A percentile compares a stretch with the other conserved stretches of the same genome.
Evolutionary conservation across 371 early-diverging fungal genomes (phyloP).

Genomic region (Circinella umbellata): DNA sequence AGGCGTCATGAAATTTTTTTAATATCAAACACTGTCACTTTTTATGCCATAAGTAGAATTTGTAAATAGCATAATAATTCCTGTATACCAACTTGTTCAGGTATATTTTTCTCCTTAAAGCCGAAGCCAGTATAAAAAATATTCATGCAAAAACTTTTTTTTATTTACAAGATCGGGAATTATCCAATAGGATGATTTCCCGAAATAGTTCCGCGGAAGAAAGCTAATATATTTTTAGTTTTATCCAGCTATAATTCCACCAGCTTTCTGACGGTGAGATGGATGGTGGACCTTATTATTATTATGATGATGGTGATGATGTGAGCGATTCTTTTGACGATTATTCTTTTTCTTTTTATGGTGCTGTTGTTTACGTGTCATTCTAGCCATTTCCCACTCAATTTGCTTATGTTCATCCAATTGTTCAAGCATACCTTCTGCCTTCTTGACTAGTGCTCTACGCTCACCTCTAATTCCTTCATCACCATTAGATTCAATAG

Average conservation of each 20-base stretch:
- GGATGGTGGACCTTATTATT: neutral
- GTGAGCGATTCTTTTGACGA: constrained; percentile 11
- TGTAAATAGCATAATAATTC: too few relatives aligned
- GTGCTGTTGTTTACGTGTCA: constrained; percentile 20
- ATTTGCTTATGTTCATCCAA: constrained; percentile 45
- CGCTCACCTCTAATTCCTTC: constrained; percentile 39
- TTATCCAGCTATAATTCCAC: constrained; percentile 9
- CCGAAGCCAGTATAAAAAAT: too few relatives aligned
- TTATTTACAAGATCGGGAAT: neutral
- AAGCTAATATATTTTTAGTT: neutral
- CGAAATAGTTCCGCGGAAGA: neutral
- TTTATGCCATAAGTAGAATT: too few relatives aligned
- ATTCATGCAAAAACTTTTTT: too few relatives aligned
- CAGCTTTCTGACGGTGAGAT: neutral
- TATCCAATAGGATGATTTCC: constrained; percentile 4
- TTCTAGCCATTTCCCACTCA: constrained; percentile 43
- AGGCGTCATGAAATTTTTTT: too few relatives aligned
- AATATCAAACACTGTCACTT: too few relatives aligned
- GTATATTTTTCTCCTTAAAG: too few relatives aligned
- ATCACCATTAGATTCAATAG: constrained; percentile 46
- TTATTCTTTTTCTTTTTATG: constrained; percentile 23
- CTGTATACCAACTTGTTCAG: too few relatives aligned
- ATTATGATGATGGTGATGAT: too few relatives aligned
- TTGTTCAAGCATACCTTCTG: constrained; percentile 36
- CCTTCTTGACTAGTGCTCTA: constrained; percentile 36